These are phyloP conservation scores for Capsella bursapastoris DNA, from an alignment of 345 rosid genomes.

Conservation along the genomic window DNA sequence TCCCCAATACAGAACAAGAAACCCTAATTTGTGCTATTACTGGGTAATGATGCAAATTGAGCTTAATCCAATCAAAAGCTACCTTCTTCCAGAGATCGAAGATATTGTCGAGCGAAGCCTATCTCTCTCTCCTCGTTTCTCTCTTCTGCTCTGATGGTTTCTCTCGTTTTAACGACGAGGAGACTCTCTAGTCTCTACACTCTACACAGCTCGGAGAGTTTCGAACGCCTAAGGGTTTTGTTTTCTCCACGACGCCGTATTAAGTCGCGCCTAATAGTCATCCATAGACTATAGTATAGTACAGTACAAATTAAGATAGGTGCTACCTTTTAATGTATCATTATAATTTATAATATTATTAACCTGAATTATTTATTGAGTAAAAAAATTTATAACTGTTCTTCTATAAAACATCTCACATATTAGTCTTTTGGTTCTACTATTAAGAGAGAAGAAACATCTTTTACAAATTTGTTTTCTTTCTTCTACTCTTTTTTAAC, in stretches of 20 bases:
- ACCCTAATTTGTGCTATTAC: slow-evolving; percentile 37
- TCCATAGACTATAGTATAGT: no score
- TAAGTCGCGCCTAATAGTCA: neutral
- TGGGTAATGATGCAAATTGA: slow-evolving; percentile 18
- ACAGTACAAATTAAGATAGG: no score
- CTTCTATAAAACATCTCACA: slow-evolving; percentile 28
- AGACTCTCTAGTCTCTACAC: slow-evolving; percentile 27
- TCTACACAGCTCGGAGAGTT: slow-evolving; percentile 11
- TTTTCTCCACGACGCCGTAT: slow-evolving; percentile 33
- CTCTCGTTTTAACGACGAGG: slow-evolving; percentile 27
- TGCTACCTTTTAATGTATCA: neutral
- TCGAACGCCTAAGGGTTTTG: slow-evolving; percentile 34
- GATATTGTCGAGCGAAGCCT: slow-evolving; percentile 25
- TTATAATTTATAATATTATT: neutral
- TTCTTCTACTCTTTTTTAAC: slow-evolving; percentile 30
- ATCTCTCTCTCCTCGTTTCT: neutral
- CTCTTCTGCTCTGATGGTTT: slow-evolving; percentile 19
- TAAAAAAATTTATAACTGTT: neutral
- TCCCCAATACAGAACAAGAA: slow-evolving; percentile 29
- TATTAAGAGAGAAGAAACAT: slow-evolving; percentile 35
- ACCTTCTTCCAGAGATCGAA: slow-evolving; percentile 39
- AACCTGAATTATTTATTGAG: neutral
- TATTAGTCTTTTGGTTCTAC: slow-evolving; percentile 13
- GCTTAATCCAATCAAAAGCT: slow-evolving; percentile 32
- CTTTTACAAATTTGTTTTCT: slow-evolving; percentile 26